Evolutionary conservation across 164 flowering plant species (phyloP), one percentile per base, ranked within the genome.

Genomic region (Magnolia changhungtana): DNA sequence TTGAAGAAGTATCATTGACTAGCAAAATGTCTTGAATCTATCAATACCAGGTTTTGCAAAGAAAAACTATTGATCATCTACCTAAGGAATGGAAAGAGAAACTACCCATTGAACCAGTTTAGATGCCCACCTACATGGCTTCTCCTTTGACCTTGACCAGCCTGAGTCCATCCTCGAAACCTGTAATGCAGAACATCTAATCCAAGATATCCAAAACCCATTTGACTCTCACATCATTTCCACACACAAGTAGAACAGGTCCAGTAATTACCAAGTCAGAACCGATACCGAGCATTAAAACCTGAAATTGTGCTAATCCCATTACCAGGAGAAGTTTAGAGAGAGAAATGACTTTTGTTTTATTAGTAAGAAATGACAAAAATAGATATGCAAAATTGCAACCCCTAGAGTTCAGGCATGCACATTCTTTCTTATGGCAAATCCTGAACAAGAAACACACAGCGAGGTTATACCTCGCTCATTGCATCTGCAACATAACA

Each of bases 401-500:
- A 16, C 29, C 29, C 68, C 71, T 29, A 29, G 49, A 31, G 29
- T 16, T 68, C 18, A 68, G 71, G 18, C 51, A 68, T 10, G 29
- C 29, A 68, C 49, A 27, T 31, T 31, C 50, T 23, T 31, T 31
- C 71, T 3, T 31, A 10, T 37, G 50, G 50, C 31, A 24, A 31
- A 31, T 31, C 13, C 71, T 37, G 18, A 16, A 8, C 21, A 68
- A n/a, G 31, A 29, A 31, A 68, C 8, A 16, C 27, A 24, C 29
- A 65, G 24, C 49, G 18, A 58, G 70, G 58, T 21, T 7, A 71
- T 85, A 96, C 99, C 98, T 96, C 99, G 85, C 99, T 92, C 95
- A 94, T 93, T 73, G 99, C 98, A 89, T 96, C 99, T 50, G 85
- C 92, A 27, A 91, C 98, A 83, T 98, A 96, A 80, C 96, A 92